Conservation (phyloP, 2,329 filamentous ascomycete genomes). For the Passalora sequoiae region DNA sequence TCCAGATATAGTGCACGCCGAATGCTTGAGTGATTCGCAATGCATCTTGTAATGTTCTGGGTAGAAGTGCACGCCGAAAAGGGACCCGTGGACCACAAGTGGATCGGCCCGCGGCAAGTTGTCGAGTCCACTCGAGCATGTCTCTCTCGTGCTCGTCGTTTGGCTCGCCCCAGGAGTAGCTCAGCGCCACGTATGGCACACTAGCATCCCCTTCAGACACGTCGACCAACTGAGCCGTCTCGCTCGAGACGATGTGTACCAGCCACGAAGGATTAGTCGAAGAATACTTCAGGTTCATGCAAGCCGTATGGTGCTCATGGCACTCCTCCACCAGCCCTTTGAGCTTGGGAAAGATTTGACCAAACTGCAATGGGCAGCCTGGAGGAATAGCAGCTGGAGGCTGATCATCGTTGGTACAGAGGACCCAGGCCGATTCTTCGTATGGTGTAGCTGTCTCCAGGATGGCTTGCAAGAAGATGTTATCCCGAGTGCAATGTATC, state of each 20-base stretch:
- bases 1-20: slow-evolving; percentile 3
- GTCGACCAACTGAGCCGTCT: not conserved
- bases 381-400: not conserved
- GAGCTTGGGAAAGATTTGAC: not conserved
- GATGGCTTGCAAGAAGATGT: not conserved
- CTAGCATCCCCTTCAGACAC: not conserved
- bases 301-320: not conserved
- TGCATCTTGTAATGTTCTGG: slow-evolving; percentile 4
- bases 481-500: not conserved
- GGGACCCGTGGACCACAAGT: not conserved
- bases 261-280: slow-evolving; percentile 4
- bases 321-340: not conserved
- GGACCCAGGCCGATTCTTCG: slow-evolving; percentile 1
- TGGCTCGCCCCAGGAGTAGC: slow-evolving; percentile 6
- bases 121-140: not conserved
- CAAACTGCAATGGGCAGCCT: not conserved
- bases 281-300: slow-evolving; percentile 1
- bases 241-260: not conserved
- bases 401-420: not conserved
- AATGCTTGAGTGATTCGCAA: slow-evolving; percentile 1
- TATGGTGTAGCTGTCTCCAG: not conserved
- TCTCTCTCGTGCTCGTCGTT: not conserved
- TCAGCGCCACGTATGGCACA: slow-evolving; percentile 2
- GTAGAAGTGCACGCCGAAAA: not conserved
- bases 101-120: slow-evolving; percentile 1